Conservation (phyloP, 2,329 filamentous ascomycete genomes). For the Blastomyces gilchristii region DNA sequence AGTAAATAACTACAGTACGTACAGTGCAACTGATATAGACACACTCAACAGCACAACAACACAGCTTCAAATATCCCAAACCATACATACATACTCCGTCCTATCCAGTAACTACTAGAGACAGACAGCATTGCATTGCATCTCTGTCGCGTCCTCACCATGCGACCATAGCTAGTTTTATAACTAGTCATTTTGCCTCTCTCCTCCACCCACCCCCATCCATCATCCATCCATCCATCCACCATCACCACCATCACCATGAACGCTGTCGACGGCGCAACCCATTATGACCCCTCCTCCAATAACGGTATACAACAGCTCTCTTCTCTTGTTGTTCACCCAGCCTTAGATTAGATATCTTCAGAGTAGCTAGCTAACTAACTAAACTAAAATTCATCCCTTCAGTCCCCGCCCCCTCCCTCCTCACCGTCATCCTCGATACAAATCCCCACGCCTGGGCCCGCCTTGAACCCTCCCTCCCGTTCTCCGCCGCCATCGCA, state of each 20-base stretch:
- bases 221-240: no score
- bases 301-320: conserved; percentile 28
- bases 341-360: not conserved
- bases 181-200: no score
- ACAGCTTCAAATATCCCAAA: no score
- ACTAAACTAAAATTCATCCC: not conserved
- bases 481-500: conserved; percentile 74
- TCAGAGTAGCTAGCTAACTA: not conserved
- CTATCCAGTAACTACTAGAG: no score
- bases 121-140: no score
- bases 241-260: conserved; percentile 30
- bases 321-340: not conserved
- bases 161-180: not conserved
- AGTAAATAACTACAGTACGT: no score
- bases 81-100: no score
- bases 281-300: conserved; percentile 42
- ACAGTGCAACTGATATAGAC: no score
- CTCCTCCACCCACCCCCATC: no score
- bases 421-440: conserved; percentile 85
- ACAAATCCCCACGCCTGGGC: conserved; percentile 95
- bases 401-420: conserved; percentile 50
- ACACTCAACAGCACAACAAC: no score
- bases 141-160: not conserved
- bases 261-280: conserved; percentile 56
- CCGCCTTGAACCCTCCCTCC: conserved; percentile 59